Evolutionary conservation across 2,329 filamentous ascomycete species (phyloP), one percentile per base, ranked within the genome.

Genomic region (Aureobasidium sp.): DNA sequence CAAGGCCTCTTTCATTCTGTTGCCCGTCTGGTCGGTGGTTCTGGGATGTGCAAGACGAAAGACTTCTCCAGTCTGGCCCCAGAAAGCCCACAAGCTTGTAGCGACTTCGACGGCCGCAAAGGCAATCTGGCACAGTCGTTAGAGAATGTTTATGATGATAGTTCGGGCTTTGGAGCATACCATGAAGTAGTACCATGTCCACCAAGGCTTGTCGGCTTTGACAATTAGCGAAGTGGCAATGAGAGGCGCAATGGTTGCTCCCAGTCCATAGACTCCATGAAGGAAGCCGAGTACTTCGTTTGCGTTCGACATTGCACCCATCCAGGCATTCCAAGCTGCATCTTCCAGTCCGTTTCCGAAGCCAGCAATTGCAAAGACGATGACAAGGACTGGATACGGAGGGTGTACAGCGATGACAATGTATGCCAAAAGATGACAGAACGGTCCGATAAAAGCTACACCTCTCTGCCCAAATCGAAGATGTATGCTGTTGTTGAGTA

Each of bases 131-230:
- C 42, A 3, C 7, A 2, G 17, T 7, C 3, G 52, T 58, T 50
- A 52, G 9, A 8, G 19, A 47, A 8, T 39, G 8, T 5, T 17
- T 1, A 15, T 3, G 8, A 1, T 5, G 14, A 11, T 5, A 17
- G 14, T 29, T 22, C 2, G 9, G 1, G 12, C 1, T 19, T 14
- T 19, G 2, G 15, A n/a, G 56, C 60, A 31, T 68, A 88, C 84
- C 85, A 91, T 88, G 61, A 91, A 74, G 69, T 90, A 91, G 73
- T 90, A 93, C 72, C 88, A 92, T 12, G 78, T 78, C 67, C 86
- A 90, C 90, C 90, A 94, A 0, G 77, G 77, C 56, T 87, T 69
- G 4, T 75, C 66, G 0, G 76, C 83, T 65, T 84, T 84, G 0
- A 86, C 85, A 39, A 92, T 82, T 82, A 93, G 85, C 5, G 82